Conservation (phyloP, 2,329 filamentous ascomycete species). For the Fusarium sp. region DNA sequence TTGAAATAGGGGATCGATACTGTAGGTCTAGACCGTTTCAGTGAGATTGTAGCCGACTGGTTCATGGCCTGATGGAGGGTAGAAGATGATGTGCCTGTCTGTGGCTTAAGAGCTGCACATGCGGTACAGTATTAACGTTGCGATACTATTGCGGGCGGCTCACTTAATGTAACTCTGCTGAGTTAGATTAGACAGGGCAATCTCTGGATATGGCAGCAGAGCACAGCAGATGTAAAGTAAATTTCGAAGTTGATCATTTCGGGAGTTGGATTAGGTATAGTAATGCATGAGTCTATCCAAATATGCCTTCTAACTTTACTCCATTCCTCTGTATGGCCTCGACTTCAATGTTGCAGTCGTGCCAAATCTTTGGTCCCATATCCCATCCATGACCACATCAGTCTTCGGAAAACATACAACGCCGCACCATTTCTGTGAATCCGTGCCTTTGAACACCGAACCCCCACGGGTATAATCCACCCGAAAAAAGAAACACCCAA, state of each 20-base stretch:
- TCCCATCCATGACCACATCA: slow-evolving; percentile 17
- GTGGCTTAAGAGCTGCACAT: slow-evolving; percentile 1
- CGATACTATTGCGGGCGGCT: slow-evolving; percentile 15
- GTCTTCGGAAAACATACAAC: slow-evolving; percentile 25
- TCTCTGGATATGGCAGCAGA: neutral
- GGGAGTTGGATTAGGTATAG: slow-evolving; percentile 30
- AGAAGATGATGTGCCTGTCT: slow-evolving; percentile 8
- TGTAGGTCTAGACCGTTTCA: slow-evolving; percentile 23
- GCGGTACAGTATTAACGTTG: slow-evolving; percentile 1
- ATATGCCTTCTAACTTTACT: slow-evolving; percentile 29
- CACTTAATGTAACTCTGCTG: slow-evolving; percentile 6
- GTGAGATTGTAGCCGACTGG: slow-evolving; percentile 28
- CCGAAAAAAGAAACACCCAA: neutral
- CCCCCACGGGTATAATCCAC: slow-evolving; percentile 25
- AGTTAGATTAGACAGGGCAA: neutral
- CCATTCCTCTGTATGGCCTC: slow-evolving; percentile 1
- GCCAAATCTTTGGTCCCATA: slow-evolving; percentile 15
- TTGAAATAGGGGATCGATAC: neutral
- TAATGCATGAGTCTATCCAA: slow-evolving; percentile 29
- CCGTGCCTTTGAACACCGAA: slow-evolving; percentile 23
- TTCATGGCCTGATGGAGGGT: slow-evolving; percentile 38
- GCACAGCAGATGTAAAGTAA: neutral
- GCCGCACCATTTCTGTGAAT: slow-evolving; percentile 15
- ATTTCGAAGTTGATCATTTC: slow-evolving; percentile 4
- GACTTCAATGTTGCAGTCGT: slow-evolving; percentile 9